phyloP scores from a whole-genome alignment of 2,329 filamentous ascomycete genomes.

The Fusarium mangiferae region DNA sequence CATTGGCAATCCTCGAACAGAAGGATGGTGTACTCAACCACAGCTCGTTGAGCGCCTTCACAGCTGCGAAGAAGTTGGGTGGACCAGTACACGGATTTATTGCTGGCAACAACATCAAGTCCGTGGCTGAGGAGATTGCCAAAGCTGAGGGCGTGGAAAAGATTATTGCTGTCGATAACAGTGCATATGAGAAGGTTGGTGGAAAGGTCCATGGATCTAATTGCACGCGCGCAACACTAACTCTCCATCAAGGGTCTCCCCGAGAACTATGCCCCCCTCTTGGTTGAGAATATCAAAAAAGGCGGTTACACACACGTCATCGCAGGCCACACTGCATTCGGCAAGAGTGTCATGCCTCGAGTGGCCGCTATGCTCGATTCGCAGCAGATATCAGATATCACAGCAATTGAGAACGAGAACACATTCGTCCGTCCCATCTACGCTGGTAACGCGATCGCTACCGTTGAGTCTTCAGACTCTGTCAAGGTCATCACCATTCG shows the following conservation, averaged over 20 bases:
- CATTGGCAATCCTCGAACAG: constrained; percentile 92
- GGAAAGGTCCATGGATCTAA: background rate
- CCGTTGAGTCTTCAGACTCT: constrained; percentile 87
- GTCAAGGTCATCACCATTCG: constrained; percentile 93
- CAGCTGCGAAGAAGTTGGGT: constrained; percentile 86
- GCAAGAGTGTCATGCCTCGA: constrained; percentile 92
- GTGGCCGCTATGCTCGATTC: constrained; percentile 91
- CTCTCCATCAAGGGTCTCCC: constrained; percentile 74
- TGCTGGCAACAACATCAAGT: constrained; percentile 81
- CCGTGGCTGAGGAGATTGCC: constrained; percentile 82
- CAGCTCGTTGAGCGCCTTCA: constrained; percentile 84
- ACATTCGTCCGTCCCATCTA: constrained; percentile 98
- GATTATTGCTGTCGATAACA: constrained; percentile 88
- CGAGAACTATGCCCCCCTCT: constrained; percentile 92
- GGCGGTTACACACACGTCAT: constrained; percentile 93
- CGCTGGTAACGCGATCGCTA: constrained; percentile 96
- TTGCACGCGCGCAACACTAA: constrained; percentile 9
- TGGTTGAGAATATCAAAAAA: constrained; percentile 97
- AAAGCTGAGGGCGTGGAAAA: constrained; percentile 93
- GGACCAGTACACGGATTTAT: constrained; percentile 88
- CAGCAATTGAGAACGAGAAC: constrained; percentile 84
- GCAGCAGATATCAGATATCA: constrained; percentile 95
- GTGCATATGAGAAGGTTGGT: constrained; percentile 86
- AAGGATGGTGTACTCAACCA: constrained; percentile 86
- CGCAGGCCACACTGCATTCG: constrained; percentile 92